These are phyloP conservation scores for Neoboletus magnificus DNA, from an alignment of 768 basidiomycete species.

Conservation along the genomic window DNA sequence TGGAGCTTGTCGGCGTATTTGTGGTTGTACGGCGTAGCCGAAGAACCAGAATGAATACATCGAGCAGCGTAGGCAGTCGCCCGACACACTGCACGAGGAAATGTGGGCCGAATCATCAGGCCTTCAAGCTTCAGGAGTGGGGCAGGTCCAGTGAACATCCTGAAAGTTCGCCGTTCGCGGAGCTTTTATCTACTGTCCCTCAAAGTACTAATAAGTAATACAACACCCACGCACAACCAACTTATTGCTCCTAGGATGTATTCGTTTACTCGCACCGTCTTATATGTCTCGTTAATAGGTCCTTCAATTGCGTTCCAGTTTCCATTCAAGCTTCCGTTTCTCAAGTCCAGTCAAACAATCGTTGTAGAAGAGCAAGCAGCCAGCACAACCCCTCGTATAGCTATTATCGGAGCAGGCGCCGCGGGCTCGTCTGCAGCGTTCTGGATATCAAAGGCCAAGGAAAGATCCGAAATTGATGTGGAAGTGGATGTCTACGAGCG, in stretches of 20 bases:
- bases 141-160: no score
- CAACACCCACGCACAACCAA: neutral
- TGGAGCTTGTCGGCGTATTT: conserved; percentile 73
- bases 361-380: conserved; percentile 15
- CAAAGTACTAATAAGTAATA: neutral
- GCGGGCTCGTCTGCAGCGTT: conserved; percentile 81
- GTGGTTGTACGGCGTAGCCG: conserved; percentile 29
- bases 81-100: neutral
- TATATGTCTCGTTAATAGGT: conserved; percentile 21
- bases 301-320: conserved; percentile 36
- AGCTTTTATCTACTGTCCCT: neutral
- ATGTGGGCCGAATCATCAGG: neutral
- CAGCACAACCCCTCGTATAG: conserved; percentile 52
- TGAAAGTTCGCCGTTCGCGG: neutral
- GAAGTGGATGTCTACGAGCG: conserved; percentile 86
- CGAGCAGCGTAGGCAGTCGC: conserved; percentile 1
- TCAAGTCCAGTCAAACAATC: conserved; percentile 36
- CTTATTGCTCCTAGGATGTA: conserved; percentile 9
- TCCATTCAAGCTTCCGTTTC: conserved; percentile 59
- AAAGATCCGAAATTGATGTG: conserved; percentile 63
- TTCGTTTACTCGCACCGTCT: conserved; percentile 12
- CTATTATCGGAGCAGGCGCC: conserved; percentile 89
- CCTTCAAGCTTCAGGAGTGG: no score
- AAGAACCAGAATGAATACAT: conserved; percentile 13
- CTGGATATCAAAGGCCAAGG: conserved; percentile 78